Percentiles rank a stretch among this genome's conserved stretches.
These are phyloP conservation scores for Diaporthe australafricana DNA, from an alignment of 2,329 filamentous ascomycete species.

Conservation along the genomic window DNA sequence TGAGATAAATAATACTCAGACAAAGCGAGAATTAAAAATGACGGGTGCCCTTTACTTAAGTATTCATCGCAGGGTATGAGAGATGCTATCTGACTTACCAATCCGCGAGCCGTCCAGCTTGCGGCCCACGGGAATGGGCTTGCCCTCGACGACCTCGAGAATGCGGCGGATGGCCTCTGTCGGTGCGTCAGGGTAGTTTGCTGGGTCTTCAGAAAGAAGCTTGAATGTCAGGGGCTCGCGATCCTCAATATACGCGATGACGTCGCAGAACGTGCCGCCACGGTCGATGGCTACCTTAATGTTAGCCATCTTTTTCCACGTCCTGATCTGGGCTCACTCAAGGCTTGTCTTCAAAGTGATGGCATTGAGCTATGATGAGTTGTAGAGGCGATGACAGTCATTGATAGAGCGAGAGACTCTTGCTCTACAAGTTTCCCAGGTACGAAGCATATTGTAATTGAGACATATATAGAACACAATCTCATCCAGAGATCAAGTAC, in stretches of 20 bases:
- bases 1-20: too few relatives aligned
- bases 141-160: constrained; percentile 49
- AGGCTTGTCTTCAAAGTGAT: background rate
- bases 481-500: too few relatives aligned
- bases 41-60: too few relatives aligned
- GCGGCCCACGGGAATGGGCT: constrained; percentile 39
- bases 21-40: too few relatives aligned
- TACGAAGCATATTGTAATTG: too few relatives aligned
- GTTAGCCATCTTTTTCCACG: background rate
- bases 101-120: constrained; percentile 13
- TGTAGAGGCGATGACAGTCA: too few relatives aligned
- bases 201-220: constrained; percentile 74
- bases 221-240: constrained; percentile 77
- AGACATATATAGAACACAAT: too few relatives aligned
- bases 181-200: constrained; percentile 76
- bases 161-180: constrained; percentile 74
- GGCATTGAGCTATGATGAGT: too few relatives aligned
- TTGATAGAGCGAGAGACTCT: too few relatives aligned
- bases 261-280: constrained; percentile 76
- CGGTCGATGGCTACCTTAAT: constrained; percentile 53
- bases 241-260: constrained; percentile 69
- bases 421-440: too few relatives aligned
- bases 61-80: too few relatives aligned
- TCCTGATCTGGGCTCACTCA: background rate
- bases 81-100: background rate